Conservation (phyloP, 2,329 filamentous ascomycete species). For the Xylariaceae sp. region DNA sequence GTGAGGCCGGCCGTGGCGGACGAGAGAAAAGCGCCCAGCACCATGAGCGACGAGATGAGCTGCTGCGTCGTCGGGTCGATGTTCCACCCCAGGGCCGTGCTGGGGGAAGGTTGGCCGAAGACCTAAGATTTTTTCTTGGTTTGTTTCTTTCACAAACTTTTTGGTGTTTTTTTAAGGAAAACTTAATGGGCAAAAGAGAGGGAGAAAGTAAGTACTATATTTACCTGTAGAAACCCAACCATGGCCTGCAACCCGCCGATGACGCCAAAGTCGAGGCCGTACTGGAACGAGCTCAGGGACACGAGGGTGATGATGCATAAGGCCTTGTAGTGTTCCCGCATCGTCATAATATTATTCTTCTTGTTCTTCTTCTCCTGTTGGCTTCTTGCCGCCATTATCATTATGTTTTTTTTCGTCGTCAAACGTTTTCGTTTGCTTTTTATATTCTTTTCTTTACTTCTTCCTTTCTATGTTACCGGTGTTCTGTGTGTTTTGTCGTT, state of each 20-base stretch:
- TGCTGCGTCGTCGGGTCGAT: slow-evolving; percentile 38
- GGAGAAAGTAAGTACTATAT: too few species aligned
- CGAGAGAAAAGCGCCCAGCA: slow-evolving; percentile 41
- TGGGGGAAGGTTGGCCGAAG: slow-evolving; percentile 24
- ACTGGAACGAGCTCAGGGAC: slow-evolving; percentile 30
- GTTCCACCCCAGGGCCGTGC: slow-evolving; percentile 25
- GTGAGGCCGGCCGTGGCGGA: slow-evolving; percentile 38
- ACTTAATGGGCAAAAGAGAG: too few species aligned
- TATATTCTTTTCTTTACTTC: too few species aligned
- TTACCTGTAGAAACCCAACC: slow-evolving; percentile 29
- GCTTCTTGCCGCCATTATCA: too few species aligned
- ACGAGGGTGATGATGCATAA: slow-evolving; percentile 25
- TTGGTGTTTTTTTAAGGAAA: too few species aligned
- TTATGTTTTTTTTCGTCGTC: too few species aligned
- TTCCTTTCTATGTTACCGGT: too few species aligned
- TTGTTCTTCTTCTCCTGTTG: too few species aligned
- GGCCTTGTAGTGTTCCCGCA: slow-evolving; percentile 27
- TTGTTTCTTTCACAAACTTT: not conserved
- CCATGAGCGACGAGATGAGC: slow-evolving; percentile 44
- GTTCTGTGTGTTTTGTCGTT: too few species aligned
- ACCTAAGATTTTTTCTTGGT: slow-evolving; percentile 17
- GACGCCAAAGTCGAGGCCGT: slow-evolving; percentile 31
- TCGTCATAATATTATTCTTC: too few species aligned
- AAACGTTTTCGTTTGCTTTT: too few species aligned
- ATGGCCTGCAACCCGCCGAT: slow-evolving; percentile 31